phyloP scores from a whole-genome alignment of 2,329 filamentous ascomycete genomes.

The Fusarium lyarnte region DNA sequence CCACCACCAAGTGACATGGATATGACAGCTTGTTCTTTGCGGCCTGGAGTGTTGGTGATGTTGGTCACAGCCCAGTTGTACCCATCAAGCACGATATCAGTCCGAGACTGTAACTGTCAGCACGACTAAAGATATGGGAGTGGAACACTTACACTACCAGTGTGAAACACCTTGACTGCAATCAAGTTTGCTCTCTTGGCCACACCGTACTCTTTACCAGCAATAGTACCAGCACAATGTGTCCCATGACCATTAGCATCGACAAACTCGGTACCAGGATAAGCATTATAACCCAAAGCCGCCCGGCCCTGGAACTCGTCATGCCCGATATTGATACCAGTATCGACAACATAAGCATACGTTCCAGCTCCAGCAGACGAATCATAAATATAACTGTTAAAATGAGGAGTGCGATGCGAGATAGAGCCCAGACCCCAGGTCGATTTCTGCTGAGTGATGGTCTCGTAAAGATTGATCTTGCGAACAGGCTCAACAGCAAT shows the following conservation, averaged over 20 bases:
- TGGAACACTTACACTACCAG: conserved; percentile 13
- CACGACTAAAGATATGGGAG: neutral
- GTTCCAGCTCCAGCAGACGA: conserved; percentile 51
- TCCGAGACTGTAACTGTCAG: conserved; percentile 35
- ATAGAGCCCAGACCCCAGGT: conserved; percentile 58
- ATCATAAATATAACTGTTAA: conserved; percentile 54
- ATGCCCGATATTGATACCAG: conserved; percentile 60
- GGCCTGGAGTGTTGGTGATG: conserved; percentile 50
- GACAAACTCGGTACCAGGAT: conserved; percentile 45
- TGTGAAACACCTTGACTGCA: conserved; percentile 58
- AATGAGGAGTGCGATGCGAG: conserved; percentile 51
- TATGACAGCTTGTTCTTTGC: conserved; percentile 57
- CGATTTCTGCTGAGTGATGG: conserved; percentile 48
- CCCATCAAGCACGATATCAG: conserved; percentile 44
- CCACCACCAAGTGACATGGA: conserved; percentile 65
- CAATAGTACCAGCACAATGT: conserved; percentile 58
- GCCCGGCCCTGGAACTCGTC: conserved; percentile 56
- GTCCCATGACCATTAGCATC: conserved; percentile 58
- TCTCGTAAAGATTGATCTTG: conserved; percentile 42
- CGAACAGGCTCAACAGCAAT: conserved; percentile 47
- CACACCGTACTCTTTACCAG: conserved; percentile 56
- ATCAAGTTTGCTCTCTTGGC: conserved; percentile 55
- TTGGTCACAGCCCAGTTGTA: conserved; percentile 55
- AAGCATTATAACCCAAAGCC: conserved; percentile 49
- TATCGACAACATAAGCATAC: conserved; percentile 65